Evolutionary conservation across 2,329 filamentous ascomycete genomes (phyloP).

Genomic region (Diplocarpon rosae): DNA sequence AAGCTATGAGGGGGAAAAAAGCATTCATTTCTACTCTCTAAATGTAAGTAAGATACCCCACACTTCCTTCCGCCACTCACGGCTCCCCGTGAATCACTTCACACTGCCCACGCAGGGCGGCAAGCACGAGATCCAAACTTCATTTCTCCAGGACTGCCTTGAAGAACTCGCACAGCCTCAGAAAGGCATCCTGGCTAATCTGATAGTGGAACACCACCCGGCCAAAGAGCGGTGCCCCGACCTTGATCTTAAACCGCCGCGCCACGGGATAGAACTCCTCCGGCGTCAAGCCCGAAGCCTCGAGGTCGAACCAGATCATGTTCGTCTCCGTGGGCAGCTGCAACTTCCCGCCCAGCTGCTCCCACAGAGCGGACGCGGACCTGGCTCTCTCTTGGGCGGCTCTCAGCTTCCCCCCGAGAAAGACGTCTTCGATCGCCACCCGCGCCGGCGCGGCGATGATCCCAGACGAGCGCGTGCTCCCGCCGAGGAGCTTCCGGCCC

Average conservation of each 20-base stretch:
- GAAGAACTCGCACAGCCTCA: not conserved
- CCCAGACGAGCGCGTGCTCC: constrained; percentile 65
- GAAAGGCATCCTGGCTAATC: not conserved
- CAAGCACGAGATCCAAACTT: too few relatives aligned
- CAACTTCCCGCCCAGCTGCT: not conserved
- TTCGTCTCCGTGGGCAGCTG: not conserved
- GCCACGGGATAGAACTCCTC: not conserved
- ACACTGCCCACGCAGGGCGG: too few relatives aligned
- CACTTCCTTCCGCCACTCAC: too few relatives aligned
- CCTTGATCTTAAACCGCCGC: not conserved
- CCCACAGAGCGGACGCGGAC: not conserved
- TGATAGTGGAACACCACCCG: not conserved
- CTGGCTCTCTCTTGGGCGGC: not conserved
- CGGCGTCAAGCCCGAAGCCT: not conserved
- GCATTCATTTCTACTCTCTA: too few relatives aligned
- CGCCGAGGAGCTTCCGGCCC: constrained; percentile 73
- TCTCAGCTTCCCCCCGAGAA: not conserved
- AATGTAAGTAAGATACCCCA: too few relatives aligned
- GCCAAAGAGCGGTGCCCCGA: not conserved
- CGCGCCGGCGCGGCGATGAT: constrained; percentile 64
- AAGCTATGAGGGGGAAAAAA: too few relatives aligned
- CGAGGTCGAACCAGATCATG: not conserved
- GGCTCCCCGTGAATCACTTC: too few relatives aligned
- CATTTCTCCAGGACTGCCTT: not conserved
- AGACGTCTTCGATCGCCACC: constrained; percentile 64